Evolutionary conservation across 805 yeast species (phyloP).

Genomic region (Hyphopichia homilentoma): DNA sequence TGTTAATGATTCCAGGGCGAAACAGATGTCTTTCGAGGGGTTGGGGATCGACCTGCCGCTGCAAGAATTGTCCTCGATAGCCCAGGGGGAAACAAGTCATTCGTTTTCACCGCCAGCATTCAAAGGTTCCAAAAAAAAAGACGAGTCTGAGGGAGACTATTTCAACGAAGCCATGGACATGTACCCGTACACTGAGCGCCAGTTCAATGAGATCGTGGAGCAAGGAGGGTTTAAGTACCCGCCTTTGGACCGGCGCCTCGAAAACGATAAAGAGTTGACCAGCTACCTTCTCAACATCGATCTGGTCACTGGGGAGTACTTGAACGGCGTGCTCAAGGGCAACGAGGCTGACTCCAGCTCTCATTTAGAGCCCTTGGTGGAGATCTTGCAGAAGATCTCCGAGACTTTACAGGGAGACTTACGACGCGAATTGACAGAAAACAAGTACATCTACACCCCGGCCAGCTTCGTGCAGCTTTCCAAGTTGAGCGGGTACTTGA

Average conservation of each 20-base stretch:
- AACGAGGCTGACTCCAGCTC: neutral
- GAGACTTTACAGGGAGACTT: conserved; percentile 1
- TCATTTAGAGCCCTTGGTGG: conserved; percentile 4
- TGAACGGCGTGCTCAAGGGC: conserved; percentile 1
- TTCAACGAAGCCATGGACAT: neutral
- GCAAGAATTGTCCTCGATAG: neutral
- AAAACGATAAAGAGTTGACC: conserved; percentile 23
- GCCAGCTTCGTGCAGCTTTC: conserved; percentile 8
- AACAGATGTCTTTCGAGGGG: neutral
- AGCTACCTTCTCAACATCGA: conserved; percentile 27
- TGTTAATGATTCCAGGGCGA: conserved; percentile 12
- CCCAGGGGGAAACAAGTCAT: neutral
- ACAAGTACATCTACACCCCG: neutral
- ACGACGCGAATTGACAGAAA: neutral
- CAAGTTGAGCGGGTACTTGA: conserved; percentile 15
- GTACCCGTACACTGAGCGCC: conserved; percentile 6
- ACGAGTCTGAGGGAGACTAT: neutral
- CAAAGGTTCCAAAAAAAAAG: no score
- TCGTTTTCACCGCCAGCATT: neutral
- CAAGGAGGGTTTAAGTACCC: conserved; percentile 18
- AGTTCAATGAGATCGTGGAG: conserved; percentile 11
- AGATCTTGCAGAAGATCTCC: conserved; percentile 2
- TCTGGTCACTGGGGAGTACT: conserved; percentile 13
- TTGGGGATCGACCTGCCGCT: neutral
- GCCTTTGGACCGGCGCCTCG: conserved; percentile 7